Evolutionary conservation across 2,329 filamentous ascomycete species (phyloP), one percentile per base, ranked within the genome.

Genomic region (Diaporthe helianthi): DNA sequence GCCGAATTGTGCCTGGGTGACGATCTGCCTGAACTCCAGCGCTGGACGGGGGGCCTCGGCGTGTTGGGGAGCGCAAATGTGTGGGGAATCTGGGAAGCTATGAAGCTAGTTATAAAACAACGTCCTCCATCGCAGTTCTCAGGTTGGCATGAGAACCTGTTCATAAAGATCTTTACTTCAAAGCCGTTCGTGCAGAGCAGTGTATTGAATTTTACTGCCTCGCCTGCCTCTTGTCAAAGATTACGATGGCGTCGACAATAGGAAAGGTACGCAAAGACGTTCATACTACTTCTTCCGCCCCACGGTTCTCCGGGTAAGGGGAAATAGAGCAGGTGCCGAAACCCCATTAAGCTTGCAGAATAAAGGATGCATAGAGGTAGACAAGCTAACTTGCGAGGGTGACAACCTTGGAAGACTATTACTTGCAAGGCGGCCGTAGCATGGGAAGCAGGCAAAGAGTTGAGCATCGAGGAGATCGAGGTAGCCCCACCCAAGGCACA

Each of bases 391-490:
- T 13, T 22, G n/a, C 6, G 9, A 19, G 7, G 29, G 22, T 64
- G 13, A 22, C 12, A 36, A 71, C n/a, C n/a, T n/a, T n/a, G n/a
- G n/a, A n/a, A n/a, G 69, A 71, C 67, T 4, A 71, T 71, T n/a
- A 71, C 67, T 65, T 71, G 69, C 69, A 71, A 96, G 91, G 96
- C 96, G 75, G 96, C 96, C 77, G 92, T 99, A 73, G 96, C 96
- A 80, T 99, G 96, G 96, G 95, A 94, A 83, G 94, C 96, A 58
- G 94, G 92, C 79, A 93, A 97, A 84, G 91, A 93, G 75, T 88
- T 99, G 73, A 89, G 86, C 76, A 87, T 98, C 75, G 96, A 99
- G 84, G 93, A 97, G 75, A 86, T 99, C 76, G 94, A 98, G 84
- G 96, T 99, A 74, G 89, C 87, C 65, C 92, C 95, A 72, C 96